phyloP scores from a whole-genome alignment of 2,329 filamentous ascomycete genomes.

The Lachnellula subtilissima region DNA sequence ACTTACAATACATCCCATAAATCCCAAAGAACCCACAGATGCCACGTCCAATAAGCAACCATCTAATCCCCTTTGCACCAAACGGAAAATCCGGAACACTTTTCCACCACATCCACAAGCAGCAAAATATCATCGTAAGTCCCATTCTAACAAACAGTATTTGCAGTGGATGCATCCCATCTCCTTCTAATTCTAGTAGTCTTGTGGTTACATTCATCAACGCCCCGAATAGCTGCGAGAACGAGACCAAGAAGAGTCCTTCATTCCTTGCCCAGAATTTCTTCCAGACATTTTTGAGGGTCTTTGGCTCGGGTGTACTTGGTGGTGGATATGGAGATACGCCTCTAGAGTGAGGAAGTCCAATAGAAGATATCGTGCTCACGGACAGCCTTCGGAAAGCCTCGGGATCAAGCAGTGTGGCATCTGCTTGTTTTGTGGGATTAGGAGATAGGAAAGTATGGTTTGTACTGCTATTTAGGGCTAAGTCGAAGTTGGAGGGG shows the following conservation, averaged over 20 bases:
- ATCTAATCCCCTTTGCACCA: constrained; percentile 61
- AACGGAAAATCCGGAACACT: constrained; percentile 65
- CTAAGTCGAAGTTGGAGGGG: constrained; percentile 26
- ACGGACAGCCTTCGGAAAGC: constrained; percentile 37
- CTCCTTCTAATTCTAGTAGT: constrained; percentile 65
- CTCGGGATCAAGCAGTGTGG: constrained; percentile 30
- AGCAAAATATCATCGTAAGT: constrained; percentile 64
- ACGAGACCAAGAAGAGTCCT: constrained; percentile 66
- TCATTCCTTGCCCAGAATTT: constrained; percentile 61
- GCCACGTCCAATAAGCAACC: constrained; percentile 64
- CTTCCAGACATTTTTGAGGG: not conserved
- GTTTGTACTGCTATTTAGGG: constrained; percentile 20
- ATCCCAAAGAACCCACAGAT: constrained; percentile 72
- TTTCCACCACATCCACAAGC: constrained; percentile 68
- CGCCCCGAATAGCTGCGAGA: constrained; percentile 75
- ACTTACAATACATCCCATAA: constrained; percentile 51
- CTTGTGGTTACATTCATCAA: constrained; percentile 82
- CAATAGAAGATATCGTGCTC: constrained; percentile 38
- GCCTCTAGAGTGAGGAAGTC: constrained; percentile 13
- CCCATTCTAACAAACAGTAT: constrained; percentile 77
- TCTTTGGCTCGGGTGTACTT: not conserved
- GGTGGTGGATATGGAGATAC: constrained; percentile 15
- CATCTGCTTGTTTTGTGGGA: constrained; percentile 11
- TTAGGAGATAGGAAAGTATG: constrained; percentile 15
- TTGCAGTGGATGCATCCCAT: constrained; percentile 76